A percentile compares a stretch with the other conserved stretches of the same genome.
phyloP scores from a whole-genome alignment of 2,329 filamentous ascomycete genomes.

The Chaetomium sp. region DNA sequence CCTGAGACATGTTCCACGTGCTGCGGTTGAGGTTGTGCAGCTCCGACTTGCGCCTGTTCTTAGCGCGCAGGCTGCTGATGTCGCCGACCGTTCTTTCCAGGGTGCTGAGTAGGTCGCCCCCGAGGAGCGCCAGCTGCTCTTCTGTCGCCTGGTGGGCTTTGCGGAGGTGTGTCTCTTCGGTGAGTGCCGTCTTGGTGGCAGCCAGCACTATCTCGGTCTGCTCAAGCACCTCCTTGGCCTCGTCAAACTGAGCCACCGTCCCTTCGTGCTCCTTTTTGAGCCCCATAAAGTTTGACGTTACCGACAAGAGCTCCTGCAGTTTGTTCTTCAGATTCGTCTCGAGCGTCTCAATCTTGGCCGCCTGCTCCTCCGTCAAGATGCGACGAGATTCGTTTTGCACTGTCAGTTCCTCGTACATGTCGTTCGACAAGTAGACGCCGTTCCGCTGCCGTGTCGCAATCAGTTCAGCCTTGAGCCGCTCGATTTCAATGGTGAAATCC shows the following conservation, averaged over 20 bases:
- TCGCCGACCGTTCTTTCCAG: constrained; percentile 77
- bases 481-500: constrained; percentile 90
- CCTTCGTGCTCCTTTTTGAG: constrained; percentile 88
- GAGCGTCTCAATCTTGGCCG: constrained; percentile 87
- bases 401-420: constrained; percentile 87
- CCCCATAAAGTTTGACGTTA: constrained; percentile 84
- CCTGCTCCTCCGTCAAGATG: constrained; percentile 89
- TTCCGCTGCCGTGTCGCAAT: constrained; percentile 92
- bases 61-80: constrained; percentile 79
- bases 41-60: constrained; percentile 82
- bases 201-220: constrained; percentile 84
- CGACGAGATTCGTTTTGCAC: constrained; percentile 88
- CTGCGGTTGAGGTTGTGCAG: constrained; percentile 78
- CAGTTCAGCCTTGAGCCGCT: constrained; percentile 90
- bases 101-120: constrained; percentile 74
- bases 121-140: constrained; percentile 70
- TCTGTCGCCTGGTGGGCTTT: constrained; percentile 88
- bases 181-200: constrained; percentile 73
- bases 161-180: constrained; percentile 76
- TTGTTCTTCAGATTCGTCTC: constrained; percentile 91
- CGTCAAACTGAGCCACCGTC: constrained; percentile 70
- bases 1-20: constrained; percentile 76
- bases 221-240: constrained; percentile 78
- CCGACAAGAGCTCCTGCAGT: constrained; percentile 83
- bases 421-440: constrained; percentile 89